A percentile compares a stretch with the other conserved stretches of the same genome.
Evolutionary conservation across 2,329 filamentous ascomycete genomes (phyloP).

Genomic region (Stagonosporopsis tanaceti): DNA sequence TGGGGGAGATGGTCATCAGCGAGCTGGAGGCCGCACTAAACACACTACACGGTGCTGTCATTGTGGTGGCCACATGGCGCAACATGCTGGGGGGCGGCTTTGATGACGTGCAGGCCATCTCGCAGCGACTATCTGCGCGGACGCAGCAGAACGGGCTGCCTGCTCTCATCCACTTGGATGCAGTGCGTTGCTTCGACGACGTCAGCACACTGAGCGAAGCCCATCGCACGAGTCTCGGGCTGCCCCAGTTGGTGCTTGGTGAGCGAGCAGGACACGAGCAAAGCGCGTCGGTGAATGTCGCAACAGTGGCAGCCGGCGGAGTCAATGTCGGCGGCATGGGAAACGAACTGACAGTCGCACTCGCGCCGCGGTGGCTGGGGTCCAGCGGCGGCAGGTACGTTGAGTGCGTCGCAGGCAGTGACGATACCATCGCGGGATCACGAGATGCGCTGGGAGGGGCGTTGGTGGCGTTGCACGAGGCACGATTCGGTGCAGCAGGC

Average conservation of each 20-base stretch:
- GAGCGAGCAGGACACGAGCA: not conserved
- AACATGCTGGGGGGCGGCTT: not conserved
- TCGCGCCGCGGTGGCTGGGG: not conserved
- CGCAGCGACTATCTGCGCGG: not conserved
- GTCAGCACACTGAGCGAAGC: not conserved
- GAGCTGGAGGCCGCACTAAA: not conserved
- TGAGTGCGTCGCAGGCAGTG: not conserved
- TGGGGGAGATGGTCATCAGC: not conserved
- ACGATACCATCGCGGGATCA: not conserved
- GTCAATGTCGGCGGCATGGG: not conserved
- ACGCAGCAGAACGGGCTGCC: not conserved
- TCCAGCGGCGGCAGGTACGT: not conserved
- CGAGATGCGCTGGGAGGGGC: not conserved
- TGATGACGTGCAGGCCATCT: not conserved
- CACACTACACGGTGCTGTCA: not conserved
- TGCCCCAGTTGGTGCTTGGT: not conserved
- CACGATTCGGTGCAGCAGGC: not conserved
- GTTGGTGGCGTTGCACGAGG: not conserved
- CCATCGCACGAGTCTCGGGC: not conserved
- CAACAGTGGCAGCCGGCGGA: not conserved
- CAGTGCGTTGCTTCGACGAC: not conserved
- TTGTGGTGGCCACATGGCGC: not conserved
- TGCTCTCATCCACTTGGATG: not conserved
- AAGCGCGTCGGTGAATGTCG: not conserved
- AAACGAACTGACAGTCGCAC: not conserved